Conservation (phyloP, 768 basidiomycete species). For the Amanita rimosa region DNA sequence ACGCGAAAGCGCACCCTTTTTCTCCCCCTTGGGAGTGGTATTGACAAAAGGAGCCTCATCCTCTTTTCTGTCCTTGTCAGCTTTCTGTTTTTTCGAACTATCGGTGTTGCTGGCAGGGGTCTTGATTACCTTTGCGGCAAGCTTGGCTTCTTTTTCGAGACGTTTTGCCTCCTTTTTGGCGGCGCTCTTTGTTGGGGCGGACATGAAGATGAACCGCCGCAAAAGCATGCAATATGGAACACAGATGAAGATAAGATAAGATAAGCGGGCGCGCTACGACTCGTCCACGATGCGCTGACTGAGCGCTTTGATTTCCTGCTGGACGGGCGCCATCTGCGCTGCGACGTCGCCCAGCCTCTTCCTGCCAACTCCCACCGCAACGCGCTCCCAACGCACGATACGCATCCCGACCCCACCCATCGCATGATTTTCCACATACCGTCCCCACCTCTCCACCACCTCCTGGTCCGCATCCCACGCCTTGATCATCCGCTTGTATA, state of each 20-base stretch:
- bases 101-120: conserved; percentile 23
- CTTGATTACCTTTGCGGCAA: conserved; percentile 54
- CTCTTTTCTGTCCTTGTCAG: conserved; percentile 61
- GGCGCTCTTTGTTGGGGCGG: conserved; percentile 14
- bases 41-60: conserved; percentile 77
- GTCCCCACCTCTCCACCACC: conserved; percentile 70
- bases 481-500: conserved; percentile 80
- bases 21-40: conserved; percentile 80
- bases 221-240: conserved; percentile 9
- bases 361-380: conserved; percentile 36
- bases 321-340: conserved; percentile 6
- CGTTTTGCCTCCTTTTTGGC: conserved; percentile 84
- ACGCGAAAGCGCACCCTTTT: conserved; percentile 54
- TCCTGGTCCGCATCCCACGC: conserved; percentile 81
- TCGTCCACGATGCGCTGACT: not conserved
- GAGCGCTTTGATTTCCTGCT: no score
- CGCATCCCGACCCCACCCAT: conserved; percentile 85
- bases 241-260: conserved; percentile 8
- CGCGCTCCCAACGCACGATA: conserved; percentile 66
- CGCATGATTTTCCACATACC: conserved; percentile 65
- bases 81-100: conserved; percentile 63
- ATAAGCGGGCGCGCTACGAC: no score
- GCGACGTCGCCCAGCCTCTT: conserved; percentile 13
- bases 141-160: conserved; percentile 68
- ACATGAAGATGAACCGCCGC: conserved; percentile 7